Evolutionary conservation across 2,329 filamentous ascomycete species (phyloP).

Genomic region (Samsoniella hepiali): DNA sequence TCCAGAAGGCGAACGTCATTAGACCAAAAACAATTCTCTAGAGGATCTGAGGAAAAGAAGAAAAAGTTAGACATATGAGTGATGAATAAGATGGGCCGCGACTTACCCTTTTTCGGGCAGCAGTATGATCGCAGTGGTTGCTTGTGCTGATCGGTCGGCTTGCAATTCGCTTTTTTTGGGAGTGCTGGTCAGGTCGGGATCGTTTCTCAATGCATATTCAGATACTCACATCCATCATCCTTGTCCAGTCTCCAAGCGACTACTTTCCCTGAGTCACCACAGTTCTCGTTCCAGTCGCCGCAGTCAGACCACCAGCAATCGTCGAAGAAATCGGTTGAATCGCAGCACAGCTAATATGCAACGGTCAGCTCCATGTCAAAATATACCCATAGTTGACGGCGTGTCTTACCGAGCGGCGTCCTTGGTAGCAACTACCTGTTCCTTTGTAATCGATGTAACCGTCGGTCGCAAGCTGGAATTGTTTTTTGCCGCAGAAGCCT

Average conservation of each 20-base stretch:
- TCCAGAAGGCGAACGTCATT: background rate
- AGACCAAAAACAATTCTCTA: background rate
- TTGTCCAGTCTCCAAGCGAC: background rate
- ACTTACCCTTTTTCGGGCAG: constrained; percentile 17
- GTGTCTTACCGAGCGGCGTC: constrained; percentile 4
- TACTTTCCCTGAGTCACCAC: background rate
- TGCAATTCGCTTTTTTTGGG: background rate
- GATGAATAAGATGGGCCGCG: background rate
- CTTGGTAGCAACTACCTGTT: constrained; percentile 18
- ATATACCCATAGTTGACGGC: background rate
- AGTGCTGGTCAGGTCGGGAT: background rate
- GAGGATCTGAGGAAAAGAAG: background rate
- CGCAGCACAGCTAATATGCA: constrained; percentile 23
- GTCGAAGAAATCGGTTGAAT: constrained; percentile 23
- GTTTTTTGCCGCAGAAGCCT: constrained; percentile 19
- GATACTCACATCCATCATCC: background rate
- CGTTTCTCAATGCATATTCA: background rate
- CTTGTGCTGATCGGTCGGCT: background rate
- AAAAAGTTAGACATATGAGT: background rate
- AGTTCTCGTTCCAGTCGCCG: background rate
- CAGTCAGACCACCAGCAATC: constrained; percentile 27
- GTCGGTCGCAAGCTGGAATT: constrained; percentile 22
- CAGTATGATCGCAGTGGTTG: constrained; percentile 12
- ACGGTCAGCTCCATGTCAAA: background rate
- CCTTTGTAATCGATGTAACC: constrained; percentile 19